These are phyloP conservation scores for Tetrapisispora fleetii DNA, from an alignment of 805 yeast species.

Conservation along the genomic window DNA sequence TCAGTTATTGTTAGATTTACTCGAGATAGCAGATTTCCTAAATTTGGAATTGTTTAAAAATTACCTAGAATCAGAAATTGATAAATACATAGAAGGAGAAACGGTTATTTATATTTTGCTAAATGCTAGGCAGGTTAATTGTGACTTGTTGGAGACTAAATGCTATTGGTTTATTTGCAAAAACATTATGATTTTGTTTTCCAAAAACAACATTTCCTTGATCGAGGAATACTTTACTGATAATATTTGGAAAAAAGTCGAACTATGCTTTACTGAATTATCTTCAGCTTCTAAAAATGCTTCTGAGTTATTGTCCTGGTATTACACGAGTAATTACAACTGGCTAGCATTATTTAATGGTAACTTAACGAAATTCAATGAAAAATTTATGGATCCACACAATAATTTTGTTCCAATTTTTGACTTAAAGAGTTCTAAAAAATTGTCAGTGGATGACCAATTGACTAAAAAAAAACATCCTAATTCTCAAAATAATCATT, in stretches of 20 bases:
- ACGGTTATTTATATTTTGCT: constrained; percentile 49
- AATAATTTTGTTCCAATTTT: constrained; percentile 28
- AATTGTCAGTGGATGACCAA: not conserved
- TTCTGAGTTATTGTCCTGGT: constrained; percentile 19
- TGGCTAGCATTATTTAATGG: constrained; percentile 30
- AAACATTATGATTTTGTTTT: constrained; percentile 53
- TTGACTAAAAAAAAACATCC: constrained; percentile 4
- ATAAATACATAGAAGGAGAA: constrained; percentile 46
- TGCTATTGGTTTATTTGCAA: constrained; percentile 61
- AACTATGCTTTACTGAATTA: constrained; percentile 7
- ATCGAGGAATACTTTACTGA: constrained; percentile 22
- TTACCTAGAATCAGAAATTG: constrained; percentile 49
- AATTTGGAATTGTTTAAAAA: constrained; percentile 49
- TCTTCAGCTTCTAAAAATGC: not conserved
- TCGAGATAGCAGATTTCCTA: constrained; percentile 55
- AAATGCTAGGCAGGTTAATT: constrained; percentile 43
- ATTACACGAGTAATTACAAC: constrained; percentile 21
- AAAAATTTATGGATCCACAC: constrained; percentile 31
- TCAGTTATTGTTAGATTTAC: constrained; percentile 40
- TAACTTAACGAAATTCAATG: constrained; percentile 32
- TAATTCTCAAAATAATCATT: not conserved
- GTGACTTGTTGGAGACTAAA: constrained; percentile 45
- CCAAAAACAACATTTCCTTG: constrained; percentile 35
- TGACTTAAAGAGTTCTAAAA: not conserved
- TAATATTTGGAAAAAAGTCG: constrained; percentile 18